phyloP scores from a whole-genome alignment of 768 basidiomycete species.

The Amanita pseudoporphyria region DNA sequence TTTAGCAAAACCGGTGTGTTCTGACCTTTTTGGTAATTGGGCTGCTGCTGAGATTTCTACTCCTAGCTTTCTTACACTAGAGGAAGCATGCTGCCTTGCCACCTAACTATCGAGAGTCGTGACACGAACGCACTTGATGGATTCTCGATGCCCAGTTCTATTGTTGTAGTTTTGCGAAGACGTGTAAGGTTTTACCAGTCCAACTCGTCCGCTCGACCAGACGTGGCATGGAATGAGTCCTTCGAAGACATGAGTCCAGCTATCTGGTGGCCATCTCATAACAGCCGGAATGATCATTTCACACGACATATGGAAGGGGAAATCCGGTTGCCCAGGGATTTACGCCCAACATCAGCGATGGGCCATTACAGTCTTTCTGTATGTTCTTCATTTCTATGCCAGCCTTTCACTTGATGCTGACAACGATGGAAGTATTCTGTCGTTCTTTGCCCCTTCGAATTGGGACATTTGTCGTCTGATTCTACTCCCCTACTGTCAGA shows the following conservation, averaged over 20 bases:
- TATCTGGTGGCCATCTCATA: conserved; percentile 37
- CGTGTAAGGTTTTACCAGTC: conserved; percentile 34
- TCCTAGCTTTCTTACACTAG: conserved; percentile 36
- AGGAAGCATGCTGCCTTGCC: conserved; percentile 39
- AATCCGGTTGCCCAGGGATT: conserved; percentile 40
- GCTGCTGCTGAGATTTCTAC: neutral
- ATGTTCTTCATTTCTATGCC: conserved; percentile 13
- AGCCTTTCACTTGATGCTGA: conserved; percentile 4
- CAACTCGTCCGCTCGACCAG: conserved; percentile 22
- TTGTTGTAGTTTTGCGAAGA: conserved; percentile 29
- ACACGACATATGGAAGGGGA: conserved; percentile 41
- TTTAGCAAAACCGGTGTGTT: conserved; percentile 35
- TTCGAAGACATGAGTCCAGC: conserved; percentile 35
- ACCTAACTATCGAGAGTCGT: conserved; percentile 29
- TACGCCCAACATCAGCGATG: conserved; percentile 39
- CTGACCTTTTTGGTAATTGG: neutral
- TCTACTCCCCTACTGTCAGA: conserved; percentile 31
- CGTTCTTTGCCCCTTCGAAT: conserved; percentile 35
- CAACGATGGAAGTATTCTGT: conserved; percentile 30
- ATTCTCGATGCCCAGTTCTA: conserved; percentile 30
- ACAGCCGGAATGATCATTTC: conserved; percentile 18
- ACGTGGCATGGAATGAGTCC: conserved; percentile 36
- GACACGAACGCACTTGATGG: conserved; percentile 31
- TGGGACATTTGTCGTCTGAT: conserved; percentile 27
- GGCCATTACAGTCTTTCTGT: conserved; percentile 44